Evolutionary conservation across 2,329 filamentous ascomycete species (phyloP).

Genomic region (Pestalotiopsis sp.): DNA sequence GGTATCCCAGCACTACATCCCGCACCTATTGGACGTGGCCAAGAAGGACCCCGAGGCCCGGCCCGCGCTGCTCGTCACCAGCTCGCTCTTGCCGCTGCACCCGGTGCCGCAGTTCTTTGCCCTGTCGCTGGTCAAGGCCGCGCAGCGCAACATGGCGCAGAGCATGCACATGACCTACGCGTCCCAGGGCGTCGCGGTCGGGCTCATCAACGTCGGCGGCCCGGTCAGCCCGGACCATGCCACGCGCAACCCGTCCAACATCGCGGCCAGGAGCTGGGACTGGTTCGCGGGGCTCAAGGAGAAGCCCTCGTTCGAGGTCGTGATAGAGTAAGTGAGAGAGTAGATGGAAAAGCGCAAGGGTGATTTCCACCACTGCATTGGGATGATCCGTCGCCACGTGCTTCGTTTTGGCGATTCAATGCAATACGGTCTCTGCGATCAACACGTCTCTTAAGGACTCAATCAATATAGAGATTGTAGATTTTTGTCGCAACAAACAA

Average conservation of each 20-base stretch:
- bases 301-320: conserved; percentile 38
- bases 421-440: no score
- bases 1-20: conserved; percentile 49
- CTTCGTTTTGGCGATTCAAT: no score
- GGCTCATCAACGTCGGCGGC: conserved; percentile 48
- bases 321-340: background rate
- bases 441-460: no score
- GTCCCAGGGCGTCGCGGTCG: conserved; percentile 45
- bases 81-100: conserved; percentile 46
- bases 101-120: conserved; percentile 50
- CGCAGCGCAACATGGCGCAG: conserved; percentile 47
- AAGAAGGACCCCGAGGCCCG: conserved; percentile 30
- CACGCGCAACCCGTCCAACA: conserved; percentile 44
- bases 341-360: no score
- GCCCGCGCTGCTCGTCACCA: conserved; percentile 52
- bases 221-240: conserved; percentile 41
- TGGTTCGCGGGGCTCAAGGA: conserved; percentile 43
- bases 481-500: no score
- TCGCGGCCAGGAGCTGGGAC: conserved; percentile 45
- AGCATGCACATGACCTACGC: conserved; percentile 42
- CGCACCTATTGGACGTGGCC: conserved; percentile 38
- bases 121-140: conserved; percentile 51
- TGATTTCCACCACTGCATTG: no score
- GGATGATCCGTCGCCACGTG: no score
- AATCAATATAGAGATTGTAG: no score